These are phyloP conservation scores for Tolypocladium ophioglossoides DNA, from an alignment of 2,329 filamentous ascomycete genomes.

Conservation along the genomic window DNA sequence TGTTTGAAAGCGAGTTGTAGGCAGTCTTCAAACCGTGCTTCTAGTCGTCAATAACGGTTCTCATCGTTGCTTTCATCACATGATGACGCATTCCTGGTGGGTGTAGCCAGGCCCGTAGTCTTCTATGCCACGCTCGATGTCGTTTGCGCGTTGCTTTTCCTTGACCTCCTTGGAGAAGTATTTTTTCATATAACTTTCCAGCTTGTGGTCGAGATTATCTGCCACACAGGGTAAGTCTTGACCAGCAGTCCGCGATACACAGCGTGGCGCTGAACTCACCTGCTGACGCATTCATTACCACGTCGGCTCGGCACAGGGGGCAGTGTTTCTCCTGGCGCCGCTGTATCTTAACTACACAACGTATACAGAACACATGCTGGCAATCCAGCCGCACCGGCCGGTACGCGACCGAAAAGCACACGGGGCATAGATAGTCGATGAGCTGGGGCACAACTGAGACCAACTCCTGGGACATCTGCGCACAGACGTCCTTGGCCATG, in stretches of 20 bases:
- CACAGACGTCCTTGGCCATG: constrained; percentile 66
- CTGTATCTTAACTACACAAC: constrained; percentile 74
- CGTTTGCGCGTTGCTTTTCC: constrained; percentile 60
- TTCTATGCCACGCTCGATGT: constrained; percentile 63
- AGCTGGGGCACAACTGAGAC: constrained; percentile 67
- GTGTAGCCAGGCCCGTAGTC: constrained; percentile 58
- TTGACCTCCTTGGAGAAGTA: constrained; percentile 66
- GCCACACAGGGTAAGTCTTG: background rate
- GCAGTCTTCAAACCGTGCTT: background rate
- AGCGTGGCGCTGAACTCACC: constrained; percentile 30
- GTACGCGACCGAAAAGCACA: constrained; percentile 72
- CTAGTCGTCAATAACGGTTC: background rate
- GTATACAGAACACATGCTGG: constrained; percentile 71
- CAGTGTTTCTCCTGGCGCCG: constrained; percentile 57
- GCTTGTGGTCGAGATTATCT: constrained; percentile 60
- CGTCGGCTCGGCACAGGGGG: constrained; percentile 64
- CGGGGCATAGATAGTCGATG: constrained; percentile 75
- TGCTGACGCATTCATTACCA: constrained; percentile 59
- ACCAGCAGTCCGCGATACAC: background rate
- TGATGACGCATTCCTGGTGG: constrained; percentile 46
- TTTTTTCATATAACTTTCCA: constrained; percentile 59
- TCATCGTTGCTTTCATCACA: constrained; percentile 29
- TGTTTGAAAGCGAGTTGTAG: background rate
- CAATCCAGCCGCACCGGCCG: constrained; percentile 70
- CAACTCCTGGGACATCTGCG: constrained; percentile 61